Percentiles rank a stretch among this genome's conserved stretches.
These are phyloP conservation scores for Auriscalpium orientale DNA, from an alignment of 768 basidiomycete genomes.

Conservation along the genomic window DNA sequence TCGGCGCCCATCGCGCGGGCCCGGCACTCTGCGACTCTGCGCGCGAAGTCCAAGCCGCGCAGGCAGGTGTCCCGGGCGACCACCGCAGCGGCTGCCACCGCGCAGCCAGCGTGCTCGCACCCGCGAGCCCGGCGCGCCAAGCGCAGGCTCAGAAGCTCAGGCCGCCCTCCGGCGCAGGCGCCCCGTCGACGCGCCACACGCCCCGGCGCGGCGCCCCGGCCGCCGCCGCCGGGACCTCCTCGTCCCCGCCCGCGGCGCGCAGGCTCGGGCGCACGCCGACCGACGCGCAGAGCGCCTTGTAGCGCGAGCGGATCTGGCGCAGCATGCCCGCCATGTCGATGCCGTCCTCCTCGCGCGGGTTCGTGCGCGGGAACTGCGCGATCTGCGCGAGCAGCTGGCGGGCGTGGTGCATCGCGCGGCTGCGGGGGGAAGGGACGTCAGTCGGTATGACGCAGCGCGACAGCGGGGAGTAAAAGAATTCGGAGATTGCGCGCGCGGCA, in stretches of 20 bases:
- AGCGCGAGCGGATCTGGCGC: conserved; percentile 79
- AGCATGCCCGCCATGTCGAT: conserved; percentile 73
- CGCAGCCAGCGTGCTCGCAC: background rate
- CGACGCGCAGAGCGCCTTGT: conserved; percentile 78
- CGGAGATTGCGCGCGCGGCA: too few relatives aligned
- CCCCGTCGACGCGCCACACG: conserved; percentile 6
- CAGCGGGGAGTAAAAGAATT: too few relatives aligned
- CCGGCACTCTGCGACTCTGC: background rate
- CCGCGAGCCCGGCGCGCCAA: background rate
- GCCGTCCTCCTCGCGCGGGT: conserved; percentile 53
- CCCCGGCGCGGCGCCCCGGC: background rate
- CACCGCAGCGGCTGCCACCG: background rate
- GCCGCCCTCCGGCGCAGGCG: conserved; percentile 6
- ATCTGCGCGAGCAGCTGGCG: conserved; percentile 65
- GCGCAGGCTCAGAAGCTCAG: conserved; percentile 11
- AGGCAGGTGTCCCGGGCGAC: background rate
- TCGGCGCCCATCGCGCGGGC: background rate
- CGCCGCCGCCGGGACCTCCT: background rate
- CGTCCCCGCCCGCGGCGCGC: conserved; percentile 15
- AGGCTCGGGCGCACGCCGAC: conserved; percentile 58
- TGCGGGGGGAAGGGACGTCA: conserved; percentile 17
- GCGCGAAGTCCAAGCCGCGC: background rate
- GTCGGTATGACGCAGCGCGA: too few relatives aligned
- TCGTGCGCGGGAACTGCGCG: conserved; percentile 65
- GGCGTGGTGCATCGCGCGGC: conserved; percentile 57